Percentiles rank a stretch among this genome's conserved stretches.
Evolutionary conservation across 306 rosid genomes (phyloP).

Genomic region (Lotus japonicus): DNA sequence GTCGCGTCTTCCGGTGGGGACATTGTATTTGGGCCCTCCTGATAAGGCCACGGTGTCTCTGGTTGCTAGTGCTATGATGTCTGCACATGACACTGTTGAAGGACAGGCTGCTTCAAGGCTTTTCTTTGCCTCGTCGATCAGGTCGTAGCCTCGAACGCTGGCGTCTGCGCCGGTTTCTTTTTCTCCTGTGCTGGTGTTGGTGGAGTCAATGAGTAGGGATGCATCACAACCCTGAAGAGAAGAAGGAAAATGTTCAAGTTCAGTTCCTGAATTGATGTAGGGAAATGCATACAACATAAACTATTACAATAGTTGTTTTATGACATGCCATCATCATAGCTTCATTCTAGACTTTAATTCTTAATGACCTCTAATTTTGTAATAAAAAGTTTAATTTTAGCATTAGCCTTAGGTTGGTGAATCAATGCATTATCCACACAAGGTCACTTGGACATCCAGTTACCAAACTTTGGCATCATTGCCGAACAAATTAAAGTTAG

Average conservation of each 20-base stretch:
- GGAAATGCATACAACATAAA: not conserved
- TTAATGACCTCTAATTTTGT: no score
- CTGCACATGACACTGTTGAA: conserved; percentile 54
- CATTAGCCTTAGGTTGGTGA: no score
- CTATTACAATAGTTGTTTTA: no score
- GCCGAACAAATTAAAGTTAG: no score
- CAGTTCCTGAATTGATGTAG: not conserved
- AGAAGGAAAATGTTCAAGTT: not conserved
- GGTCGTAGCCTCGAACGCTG: conserved; percentile 34
- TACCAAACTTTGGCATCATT: no score
- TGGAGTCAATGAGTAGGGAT: conserved; percentile 44
- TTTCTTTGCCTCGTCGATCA: conserved; percentile 41
- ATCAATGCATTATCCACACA: no score
- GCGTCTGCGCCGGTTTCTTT: conserved; percentile 22
- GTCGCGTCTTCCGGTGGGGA: conserved; percentile 46
- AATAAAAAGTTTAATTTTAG: no score
- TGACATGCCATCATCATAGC: no score
- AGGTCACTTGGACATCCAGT: no score
- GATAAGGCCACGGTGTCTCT: conserved; percentile 43
- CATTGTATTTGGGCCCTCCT: conserved; percentile 41
- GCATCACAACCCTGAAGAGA: conserved; percentile 51
- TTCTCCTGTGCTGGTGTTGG: conserved; percentile 11
- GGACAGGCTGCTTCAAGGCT: conserved; percentile 43
- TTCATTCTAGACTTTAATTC: no score
- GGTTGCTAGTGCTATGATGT: conserved; percentile 47